Conservation (phyloP, 352 stramenopile genomes). For the Globisporangium lucens region DNA sequence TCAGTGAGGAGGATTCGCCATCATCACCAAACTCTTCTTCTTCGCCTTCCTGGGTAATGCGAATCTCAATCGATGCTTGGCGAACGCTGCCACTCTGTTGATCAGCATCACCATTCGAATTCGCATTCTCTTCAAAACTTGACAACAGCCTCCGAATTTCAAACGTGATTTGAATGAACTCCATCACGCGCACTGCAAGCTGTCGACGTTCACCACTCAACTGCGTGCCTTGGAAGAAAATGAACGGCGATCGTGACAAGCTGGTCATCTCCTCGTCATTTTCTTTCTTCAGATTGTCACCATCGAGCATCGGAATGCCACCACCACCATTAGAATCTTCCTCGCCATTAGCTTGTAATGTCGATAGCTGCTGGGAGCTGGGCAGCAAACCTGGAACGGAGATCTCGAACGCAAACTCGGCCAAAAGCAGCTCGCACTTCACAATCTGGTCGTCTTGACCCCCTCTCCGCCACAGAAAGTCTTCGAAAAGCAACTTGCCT, state of each 20-base stretch:
- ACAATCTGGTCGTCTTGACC: neutral
- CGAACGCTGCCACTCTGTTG: neutral
- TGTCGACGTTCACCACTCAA: neutral
- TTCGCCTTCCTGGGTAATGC: slow-evolving; percentile 34
- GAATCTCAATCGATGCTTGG: slow-evolving; percentile 22
- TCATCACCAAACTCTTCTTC: neutral
- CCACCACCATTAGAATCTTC: neutral
- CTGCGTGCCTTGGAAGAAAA: slow-evolving; percentile 15
- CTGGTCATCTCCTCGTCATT: neutral
- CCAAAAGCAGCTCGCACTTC: slow-evolving; percentile 28
- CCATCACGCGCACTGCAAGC: slow-evolving; percentile 11
- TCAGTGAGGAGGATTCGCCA: slow-evolving; percentile 5
- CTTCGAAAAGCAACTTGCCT: slow-evolving; percentile 23
- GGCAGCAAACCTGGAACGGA: slow-evolving; percentile 1
- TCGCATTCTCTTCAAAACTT: neutral
- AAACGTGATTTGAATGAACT: slow-evolving; percentile 15
- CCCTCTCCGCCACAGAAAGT: slow-evolving; percentile 13
- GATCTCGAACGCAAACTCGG: slow-evolving; percentile 34
- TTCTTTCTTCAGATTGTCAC: neutral
- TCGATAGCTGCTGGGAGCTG: neutral
- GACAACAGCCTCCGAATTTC: neutral
- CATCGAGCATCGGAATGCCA: slow-evolving; percentile 7
- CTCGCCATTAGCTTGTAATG: neutral
- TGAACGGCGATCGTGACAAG: slow-evolving; percentile 11
- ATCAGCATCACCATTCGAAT: neutral